A percentile compares a stretch with the other conserved stretches of the same genome.
These are phyloP conservation scores for Leptodermis oblonga DNA, from an alignment of 257 asterid genomes.

Conservation along the genomic window DNA sequence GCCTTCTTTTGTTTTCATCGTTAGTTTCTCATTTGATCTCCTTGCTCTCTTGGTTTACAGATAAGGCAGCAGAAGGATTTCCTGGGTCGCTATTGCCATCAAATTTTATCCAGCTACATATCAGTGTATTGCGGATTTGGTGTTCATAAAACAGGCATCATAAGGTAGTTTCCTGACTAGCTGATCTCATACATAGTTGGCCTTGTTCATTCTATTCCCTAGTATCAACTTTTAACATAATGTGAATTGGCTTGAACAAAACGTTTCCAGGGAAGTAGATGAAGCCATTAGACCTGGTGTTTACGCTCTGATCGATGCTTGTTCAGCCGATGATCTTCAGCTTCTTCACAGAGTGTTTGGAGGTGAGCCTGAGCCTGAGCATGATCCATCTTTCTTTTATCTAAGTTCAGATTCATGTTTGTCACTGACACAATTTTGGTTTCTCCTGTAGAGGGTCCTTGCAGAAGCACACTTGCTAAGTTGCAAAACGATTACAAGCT, in stretches of 20 bases:
- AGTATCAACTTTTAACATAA: background rate
- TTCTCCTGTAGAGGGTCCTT: constrained; percentile 74
- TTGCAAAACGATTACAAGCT: constrained; percentile 75
- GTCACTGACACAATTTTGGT: background rate
- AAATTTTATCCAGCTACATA: constrained; percentile 68
- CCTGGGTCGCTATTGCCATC: constrained; percentile 48
- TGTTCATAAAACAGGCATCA: constrained; percentile 62
- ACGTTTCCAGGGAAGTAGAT: constrained; percentile 65
- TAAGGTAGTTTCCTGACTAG: constrained; percentile 37
- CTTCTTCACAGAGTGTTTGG: constrained; percentile 80
- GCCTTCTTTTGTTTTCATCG: background rate
- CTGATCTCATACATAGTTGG: background rate
- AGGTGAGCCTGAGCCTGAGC: constrained; percentile 41
- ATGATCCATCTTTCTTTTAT: background rate
- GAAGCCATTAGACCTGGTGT: constrained; percentile 82
- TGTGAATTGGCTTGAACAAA: background rate
- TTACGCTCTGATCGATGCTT: constrained; percentile 71
- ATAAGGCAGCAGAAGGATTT: constrained; percentile 82
- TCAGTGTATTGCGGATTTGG: constrained; percentile 84
- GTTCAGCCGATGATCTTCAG: constrained; percentile 76
- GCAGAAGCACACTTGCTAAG: constrained; percentile 67
- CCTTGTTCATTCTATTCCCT: constrained; percentile 1
- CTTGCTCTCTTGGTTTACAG: constrained; percentile 29
- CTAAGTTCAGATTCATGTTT: background rate
- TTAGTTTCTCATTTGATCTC: background rate